A percentile compares a stretch with the other conserved stretches of the same genome.
Evolutionary conservation across 2,329 filamentous ascomycete genomes (phyloP).

Genomic region (Ceratocystis variospora): DNA sequence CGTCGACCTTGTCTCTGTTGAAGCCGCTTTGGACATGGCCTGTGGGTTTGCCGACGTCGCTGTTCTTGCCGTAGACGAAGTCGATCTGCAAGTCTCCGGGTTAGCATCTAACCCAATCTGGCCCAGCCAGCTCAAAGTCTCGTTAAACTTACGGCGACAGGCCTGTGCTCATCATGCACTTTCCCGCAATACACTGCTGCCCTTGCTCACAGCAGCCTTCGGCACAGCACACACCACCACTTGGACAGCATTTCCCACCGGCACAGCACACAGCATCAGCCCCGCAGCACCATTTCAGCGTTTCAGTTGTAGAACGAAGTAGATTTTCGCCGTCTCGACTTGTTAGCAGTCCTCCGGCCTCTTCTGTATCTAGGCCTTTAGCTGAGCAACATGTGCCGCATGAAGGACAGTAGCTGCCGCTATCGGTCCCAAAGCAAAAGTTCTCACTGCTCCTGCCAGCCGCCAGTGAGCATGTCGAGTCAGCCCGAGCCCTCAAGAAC

Average conservation of each 20-base stretch:
- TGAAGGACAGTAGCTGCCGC: constrained; percentile 13
- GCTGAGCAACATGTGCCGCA: constrained; percentile 19
- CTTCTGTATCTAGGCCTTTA: background rate
- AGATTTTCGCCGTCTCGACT: background rate
- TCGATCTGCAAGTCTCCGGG: background rate
- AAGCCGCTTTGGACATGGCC: background rate
- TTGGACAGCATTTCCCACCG: constrained; percentile 18
- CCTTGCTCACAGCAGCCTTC: constrained; percentile 17
- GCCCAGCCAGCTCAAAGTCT: background rate
- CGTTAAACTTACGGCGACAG: background rate
- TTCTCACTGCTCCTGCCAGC: constrained; percentile 11
- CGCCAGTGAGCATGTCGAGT: constrained; percentile 3
- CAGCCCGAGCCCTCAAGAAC: background rate
- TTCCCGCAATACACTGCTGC: constrained; percentile 15
- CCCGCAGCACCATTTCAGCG: constrained; percentile 17
- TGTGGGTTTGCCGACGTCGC: background rate
- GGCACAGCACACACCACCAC: constrained; percentile 17
- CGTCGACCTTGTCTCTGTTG: background rate
- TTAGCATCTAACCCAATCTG: background rate
- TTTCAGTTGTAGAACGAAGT: background rate
- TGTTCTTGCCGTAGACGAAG: background rate
- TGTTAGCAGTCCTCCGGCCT: no score
- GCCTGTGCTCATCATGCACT: constrained; percentile 11
- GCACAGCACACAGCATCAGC: constrained; percentile 17
- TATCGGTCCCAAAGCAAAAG: constrained; percentile 18